Evolutionary conservation across 768 basidiomycete genomes (phyloP).

Genomic region (Suillus americanus): DNA sequence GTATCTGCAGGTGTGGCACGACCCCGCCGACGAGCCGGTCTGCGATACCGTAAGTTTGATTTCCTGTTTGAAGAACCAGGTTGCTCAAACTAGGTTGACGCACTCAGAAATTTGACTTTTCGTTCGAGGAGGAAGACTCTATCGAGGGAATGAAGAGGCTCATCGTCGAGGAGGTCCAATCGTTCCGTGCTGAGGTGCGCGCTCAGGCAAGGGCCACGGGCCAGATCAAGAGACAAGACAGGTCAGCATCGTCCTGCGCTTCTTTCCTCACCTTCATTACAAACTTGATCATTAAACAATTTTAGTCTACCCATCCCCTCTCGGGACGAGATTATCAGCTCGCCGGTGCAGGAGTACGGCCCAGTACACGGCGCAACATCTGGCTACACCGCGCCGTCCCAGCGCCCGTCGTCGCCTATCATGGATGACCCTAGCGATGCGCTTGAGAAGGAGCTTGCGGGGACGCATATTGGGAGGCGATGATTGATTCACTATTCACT

Average conservation of each 20-base stretch:
- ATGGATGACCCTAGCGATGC: slow-evolving; percentile 86
- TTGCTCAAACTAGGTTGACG: neutral
- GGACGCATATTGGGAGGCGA: slow-evolving; percentile 51
- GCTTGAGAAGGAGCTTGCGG: slow-evolving; percentile 83
- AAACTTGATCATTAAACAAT: neutral
- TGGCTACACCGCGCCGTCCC: slow-evolving; percentile 51
- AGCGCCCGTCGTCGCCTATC: slow-evolving; percentile 62
- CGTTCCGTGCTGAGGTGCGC: slow-evolving; percentile 88
- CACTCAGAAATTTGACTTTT: slow-evolving; percentile 86
- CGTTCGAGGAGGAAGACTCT: slow-evolving; percentile 94
- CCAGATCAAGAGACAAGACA: slow-evolving; percentile 77
- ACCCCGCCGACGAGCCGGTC: slow-evolving; percentile 89
- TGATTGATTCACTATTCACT: slow-evolving; percentile 12
- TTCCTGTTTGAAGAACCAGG: neutral
- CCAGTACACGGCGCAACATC: slow-evolving; percentile 69
- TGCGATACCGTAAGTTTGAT: slow-evolving; percentile 65
- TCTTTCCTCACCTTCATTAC: neutral
- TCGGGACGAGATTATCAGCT: slow-evolving; percentile 79
- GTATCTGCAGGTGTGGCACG: slow-evolving; percentile 96
- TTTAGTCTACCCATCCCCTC: slow-evolving; percentile 74
- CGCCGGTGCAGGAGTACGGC: slow-evolving; percentile 64
- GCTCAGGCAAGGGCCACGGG: slow-evolving; percentile 73
- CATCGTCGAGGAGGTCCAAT: slow-evolving; percentile 89
- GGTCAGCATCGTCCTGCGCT: slow-evolving; percentile 38
- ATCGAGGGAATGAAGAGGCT: slow-evolving; percentile 97